Evolutionary conservation across 345 rosid species (phyloP), one percentile per base, ranked within the genome.

Genomic region (Melastoma malabathricum): DNA sequence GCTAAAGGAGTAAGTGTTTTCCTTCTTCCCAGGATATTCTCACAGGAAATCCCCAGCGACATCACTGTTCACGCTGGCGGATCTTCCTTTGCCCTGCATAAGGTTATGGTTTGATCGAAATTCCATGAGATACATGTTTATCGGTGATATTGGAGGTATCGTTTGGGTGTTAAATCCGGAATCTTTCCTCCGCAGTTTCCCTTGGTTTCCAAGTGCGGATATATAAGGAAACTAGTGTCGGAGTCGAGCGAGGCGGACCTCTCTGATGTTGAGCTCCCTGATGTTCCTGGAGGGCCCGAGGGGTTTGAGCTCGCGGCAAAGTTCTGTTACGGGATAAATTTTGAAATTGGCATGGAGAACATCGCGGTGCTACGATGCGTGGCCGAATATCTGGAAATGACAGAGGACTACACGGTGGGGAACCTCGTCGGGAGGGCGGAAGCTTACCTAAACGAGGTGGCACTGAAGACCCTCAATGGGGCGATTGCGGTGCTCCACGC

Each of bases 11-110:
- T 50, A 41, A 51, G n/a, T 10, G 41, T n/a, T 51, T 51, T 51
- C 54, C 4, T 50, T 18, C 53, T 29, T 51, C 58, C 31, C 83
- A 86, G 96, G 98, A 92, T 92, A 59, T 82, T 82, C 57, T 90
- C 95, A 46, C 94, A 90, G 64, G 98, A 92, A 63, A 84, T 86
- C 50, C 83, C 98, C 22, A 92, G 98, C 69, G 96, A 92, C 74
- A 78, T 92, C 56, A 77, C 75, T 0, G 78, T 84, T 71, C 68
- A 76, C 56, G 83, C 76, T 43, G 92, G 81, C 47, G 92, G 76
- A 70, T 60, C 72, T 64, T 84, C 89, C 31, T 84, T 86, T 65
- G 73, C 93, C 43, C 61, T 92, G 38, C 98, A 86, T 58, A 84
- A 86, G 96, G 96, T 84, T 49, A 12, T 50, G 9, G 38, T 29